Evolutionary conservation across 257 asterid genomes (phyloP).

Genomic region (Echites panduratus): DNA sequence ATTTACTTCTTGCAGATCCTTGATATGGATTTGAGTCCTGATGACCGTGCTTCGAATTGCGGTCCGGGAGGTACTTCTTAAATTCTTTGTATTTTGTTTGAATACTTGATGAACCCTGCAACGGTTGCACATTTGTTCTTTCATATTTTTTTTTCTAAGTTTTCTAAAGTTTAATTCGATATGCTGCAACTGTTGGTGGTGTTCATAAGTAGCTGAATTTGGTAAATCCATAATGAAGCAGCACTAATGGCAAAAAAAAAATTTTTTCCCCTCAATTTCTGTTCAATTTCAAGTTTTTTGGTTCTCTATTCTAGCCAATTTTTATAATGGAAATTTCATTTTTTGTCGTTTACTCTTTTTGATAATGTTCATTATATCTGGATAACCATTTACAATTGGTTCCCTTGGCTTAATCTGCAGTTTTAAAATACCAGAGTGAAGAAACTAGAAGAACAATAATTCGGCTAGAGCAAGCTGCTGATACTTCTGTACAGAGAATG

Average conservation of each 20-base stretch:
- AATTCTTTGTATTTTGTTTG: conserved; percentile 9
- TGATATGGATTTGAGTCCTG: conserved; percentile 76
- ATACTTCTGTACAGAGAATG: conserved; percentile 47
- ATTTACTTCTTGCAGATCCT: conserved; percentile 53
- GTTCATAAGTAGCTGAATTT: not conserved
- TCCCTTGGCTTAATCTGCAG: conserved; percentile 39
- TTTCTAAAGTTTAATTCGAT: not conserved
- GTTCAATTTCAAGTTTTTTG: not conserved
- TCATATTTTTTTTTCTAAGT: not conserved
- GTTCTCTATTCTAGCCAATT: not conserved
- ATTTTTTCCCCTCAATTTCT: not conserved
- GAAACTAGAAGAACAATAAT: conserved; percentile 49
- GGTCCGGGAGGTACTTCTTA: conserved; percentile 52
- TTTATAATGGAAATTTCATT: not conserved
- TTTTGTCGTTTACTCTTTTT: not conserved
- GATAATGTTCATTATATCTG: conserved; percentile 3
- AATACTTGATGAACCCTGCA: conserved; percentile 7
- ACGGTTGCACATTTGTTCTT: not conserved
- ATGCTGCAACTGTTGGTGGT: not conserved
- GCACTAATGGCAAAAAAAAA: not conserved
- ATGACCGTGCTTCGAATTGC: conserved; percentile 32
- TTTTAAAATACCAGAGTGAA: conserved; percentile 35
- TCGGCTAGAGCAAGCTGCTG: conserved; percentile 76
- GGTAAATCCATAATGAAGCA: not conserved
- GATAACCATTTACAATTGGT: not conserved